Base-by-base conservation (phyloP, 768 basidiomycete species). In the Boletus huronensis region DNA sequence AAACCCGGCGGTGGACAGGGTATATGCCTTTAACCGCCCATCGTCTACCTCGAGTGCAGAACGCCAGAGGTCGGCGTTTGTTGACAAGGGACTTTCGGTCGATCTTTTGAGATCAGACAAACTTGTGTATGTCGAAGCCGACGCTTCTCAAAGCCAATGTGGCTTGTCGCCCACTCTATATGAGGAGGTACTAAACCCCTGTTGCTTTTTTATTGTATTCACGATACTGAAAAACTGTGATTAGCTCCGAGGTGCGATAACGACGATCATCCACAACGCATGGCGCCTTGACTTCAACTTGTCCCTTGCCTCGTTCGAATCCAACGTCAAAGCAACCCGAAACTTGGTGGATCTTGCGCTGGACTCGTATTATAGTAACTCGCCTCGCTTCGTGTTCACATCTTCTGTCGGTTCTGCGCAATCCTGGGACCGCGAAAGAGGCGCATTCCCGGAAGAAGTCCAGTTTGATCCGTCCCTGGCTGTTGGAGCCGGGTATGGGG, bases 261-360 rank as follows among this genome's bases (percentile, higher is more conserved):
- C 67, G 2, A 53, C 61, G 67, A 51, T 75, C 23, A 66, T 75
- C 2, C 58, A 58, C 23, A 54, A 48, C n/a, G 58, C 58, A 8
- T 58, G 58, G 58, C 36, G 58, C 2, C 61, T 79, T 5, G 70
- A 79, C 45, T 78, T 78, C 58, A 77, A 78, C 34, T 55, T 73
- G 6, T 63, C 72, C 0, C 59, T 78, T 3, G 32, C 54, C 0
- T 75, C 75, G 2, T 77, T 71, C 52, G 73, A 77, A 50, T 58
- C 70, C 0, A 68, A 72, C 38, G 53, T 79, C 35, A 66, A 64
- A 1, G 72, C 72, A 5, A 67, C 64, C 3, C 54, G 72, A 25
- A 61, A 69, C 29, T 54, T 75, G 11, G 58, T 75, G 19, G 70
- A 75, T 48, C 62, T 72, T 11, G 63, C 66, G 0, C 64, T 76